Evolutionary conservation across 345 rosid genomes (phyloP), one percentile per base, ranked within the genome.

Genomic region (Dipteronia dyeriana): DNA sequence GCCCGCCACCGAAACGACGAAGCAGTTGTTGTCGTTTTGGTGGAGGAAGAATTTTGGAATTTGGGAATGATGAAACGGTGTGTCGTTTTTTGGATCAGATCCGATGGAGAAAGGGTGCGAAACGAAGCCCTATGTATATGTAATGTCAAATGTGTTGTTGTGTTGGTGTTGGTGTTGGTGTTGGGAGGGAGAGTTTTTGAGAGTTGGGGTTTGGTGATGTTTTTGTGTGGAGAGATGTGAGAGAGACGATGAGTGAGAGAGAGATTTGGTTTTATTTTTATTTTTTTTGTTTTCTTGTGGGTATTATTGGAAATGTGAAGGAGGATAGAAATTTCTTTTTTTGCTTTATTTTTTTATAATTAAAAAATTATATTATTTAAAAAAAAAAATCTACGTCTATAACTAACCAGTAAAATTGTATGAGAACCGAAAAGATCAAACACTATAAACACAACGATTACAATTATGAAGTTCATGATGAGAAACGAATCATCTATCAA

Each of bases 61-160:
- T 56, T 66, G 49, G 74, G 71, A 53, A 71, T 45, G 49, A 45
- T 45, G 9, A 59, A 59, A 66, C 17, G 81, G 25, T 2, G 11
- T 56, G 67, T 82, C 64, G 80, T 77, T 78, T 80, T 39, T 60
- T 75, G 63, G n/a, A 45, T 76, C 83, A 86, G 88, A 89, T 83
- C 88, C 85, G 76, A 84, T 78, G 82, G 76, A 45, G 77, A 29
- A 51, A 41, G 19, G 45, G 68, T 16, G 68, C 43, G 53, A 78
- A 79, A 66, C 53, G 38, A 59, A 59, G 75, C 59, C 69, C 68
- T 63, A 29, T 74, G 68, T 26, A 26, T 26, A 1, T 26, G 26
- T n/a, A n/a, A n/a, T 5, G 61, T 13, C 19, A 4, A 49, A 49
- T 23, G 29, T 51, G 41, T 13, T 64, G 41, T 12, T 41, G 71